Conservation (phyloP, 2,329 filamentous ascomycete species). For the Hymenotorrendiella dingleyae region DNA sequence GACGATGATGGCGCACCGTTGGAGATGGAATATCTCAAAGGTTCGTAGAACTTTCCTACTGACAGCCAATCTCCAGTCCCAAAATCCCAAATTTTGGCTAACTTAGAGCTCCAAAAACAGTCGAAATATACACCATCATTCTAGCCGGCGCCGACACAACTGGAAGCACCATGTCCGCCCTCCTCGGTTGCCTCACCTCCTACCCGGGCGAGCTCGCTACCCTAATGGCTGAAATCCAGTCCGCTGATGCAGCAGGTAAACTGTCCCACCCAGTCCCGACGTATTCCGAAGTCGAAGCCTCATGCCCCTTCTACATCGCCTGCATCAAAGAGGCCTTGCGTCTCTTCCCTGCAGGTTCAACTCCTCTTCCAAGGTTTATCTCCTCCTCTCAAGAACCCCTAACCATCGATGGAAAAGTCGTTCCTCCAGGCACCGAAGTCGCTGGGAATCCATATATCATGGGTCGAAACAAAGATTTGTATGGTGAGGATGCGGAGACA, state of each 20-base stretch:
- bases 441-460: constrained; percentile 50
- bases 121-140: constrained; percentile 3
- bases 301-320: constrained; percentile 43
- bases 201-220: constrained; percentile 37
- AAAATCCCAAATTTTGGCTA: no score
- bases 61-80: no score
- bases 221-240: constrained; percentile 42
- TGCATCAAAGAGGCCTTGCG: constrained; percentile 46
- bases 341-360: constrained; percentile 44
- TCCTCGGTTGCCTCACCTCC: constrained; percentile 22
- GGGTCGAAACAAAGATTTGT: constrained; percentile 42
- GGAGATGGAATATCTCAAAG: no score
- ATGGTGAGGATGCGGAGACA: constrained; percentile 45
- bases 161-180: constrained; percentile 4
- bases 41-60: no score
- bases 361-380: constrained; percentile 44
- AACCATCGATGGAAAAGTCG: constrained; percentile 10
- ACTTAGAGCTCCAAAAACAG: constrained; percentile 12
- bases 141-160: constrained; percentile 17
- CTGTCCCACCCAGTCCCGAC: constrained; percentile 31
- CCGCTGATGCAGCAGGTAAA: constrained; percentile 30
- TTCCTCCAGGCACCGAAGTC: constrained; percentile 32
- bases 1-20: no score
- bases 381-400: constrained; percentile 29
- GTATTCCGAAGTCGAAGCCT: constrained; percentile 37